phyloP scores from a whole-genome alignment of 148 eudicot genomes.

The Persicaria maculosa region DNA sequence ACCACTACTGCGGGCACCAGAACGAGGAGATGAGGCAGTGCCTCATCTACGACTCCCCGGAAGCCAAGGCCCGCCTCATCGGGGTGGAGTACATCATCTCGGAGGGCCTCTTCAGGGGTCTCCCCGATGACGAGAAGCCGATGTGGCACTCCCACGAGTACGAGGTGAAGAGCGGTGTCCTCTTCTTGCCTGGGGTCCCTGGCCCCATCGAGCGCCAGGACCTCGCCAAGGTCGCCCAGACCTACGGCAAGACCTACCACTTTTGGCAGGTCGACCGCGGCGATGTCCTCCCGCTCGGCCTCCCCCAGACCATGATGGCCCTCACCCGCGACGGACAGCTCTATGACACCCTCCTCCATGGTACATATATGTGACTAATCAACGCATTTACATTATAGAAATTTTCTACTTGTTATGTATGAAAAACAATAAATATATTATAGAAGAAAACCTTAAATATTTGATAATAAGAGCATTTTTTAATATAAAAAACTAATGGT shows the following conservation, averaged over 20 bases:
- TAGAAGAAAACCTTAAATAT: no score
- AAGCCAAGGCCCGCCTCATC: conserved; percentile 57
- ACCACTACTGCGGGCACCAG: conserved; percentile 81
- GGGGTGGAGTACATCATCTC: conserved; percentile 82
- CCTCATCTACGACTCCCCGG: conserved; percentile 68
- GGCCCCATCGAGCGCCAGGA: conserved; percentile 61
- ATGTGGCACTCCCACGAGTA: conserved; percentile 89
- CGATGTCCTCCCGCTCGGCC: conserved; percentile 65
- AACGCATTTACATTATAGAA: no score
- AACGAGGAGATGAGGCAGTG: conserved; percentile 93
- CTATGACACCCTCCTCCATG: conserved; percentile 38
- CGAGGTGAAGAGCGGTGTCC: conserved; percentile 81
- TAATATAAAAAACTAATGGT: no score
- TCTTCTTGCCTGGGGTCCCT: conserved; percentile 70
- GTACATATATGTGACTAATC: conserved; percentile 17
- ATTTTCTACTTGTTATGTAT: neutral
- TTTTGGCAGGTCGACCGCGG: conserved; percentile 91
- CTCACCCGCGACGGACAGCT: conserved; percentile 89
- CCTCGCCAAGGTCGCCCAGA: conserved; percentile 61
- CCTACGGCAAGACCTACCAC: conserved; percentile 74
- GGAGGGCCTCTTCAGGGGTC: conserved; percentile 53
- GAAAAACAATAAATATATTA: neutral
- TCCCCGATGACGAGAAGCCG: conserved; percentile 72
- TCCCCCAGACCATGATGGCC: conserved; percentile 93
- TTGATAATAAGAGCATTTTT: no score